Evolutionary conservation across 106 monocot species (phyloP).

Genomic region (Alisma plantagoaquatica): DNA sequence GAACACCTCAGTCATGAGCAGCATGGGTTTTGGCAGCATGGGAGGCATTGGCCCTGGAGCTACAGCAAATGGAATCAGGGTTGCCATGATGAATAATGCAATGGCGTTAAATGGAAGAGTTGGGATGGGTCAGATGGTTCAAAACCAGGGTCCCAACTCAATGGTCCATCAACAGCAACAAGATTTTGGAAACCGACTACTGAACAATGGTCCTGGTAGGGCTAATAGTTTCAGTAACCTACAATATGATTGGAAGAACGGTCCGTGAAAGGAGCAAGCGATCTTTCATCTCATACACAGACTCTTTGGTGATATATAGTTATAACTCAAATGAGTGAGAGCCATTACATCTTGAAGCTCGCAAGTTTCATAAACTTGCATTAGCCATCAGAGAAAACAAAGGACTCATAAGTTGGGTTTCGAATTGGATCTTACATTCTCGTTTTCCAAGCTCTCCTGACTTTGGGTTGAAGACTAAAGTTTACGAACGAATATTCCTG

Average conservation of each 20-base stretch:
- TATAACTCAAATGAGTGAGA: no score
- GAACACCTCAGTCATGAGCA: slow-evolving; percentile 18
- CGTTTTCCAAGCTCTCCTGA: no score
- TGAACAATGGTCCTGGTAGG: slow-evolving; percentile 26
- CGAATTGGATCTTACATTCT: no score
- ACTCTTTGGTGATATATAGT: no score
- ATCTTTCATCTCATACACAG: no score
- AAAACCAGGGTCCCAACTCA: slow-evolving; percentile 22
- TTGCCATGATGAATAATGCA: slow-evolving; percentile 31
- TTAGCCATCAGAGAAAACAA: no score
- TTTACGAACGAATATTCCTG: no score
- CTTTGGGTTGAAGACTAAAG: no score
- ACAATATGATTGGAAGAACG: slow-evolving; percentile 56
- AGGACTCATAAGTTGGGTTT: no score
- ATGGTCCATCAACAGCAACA: slow-evolving; percentile 35
- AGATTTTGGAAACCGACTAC: slow-evolving; percentile 37
- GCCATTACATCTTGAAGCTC: no score
- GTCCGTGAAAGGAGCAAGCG: slow-evolving; percentile 9
- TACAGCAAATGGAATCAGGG: slow-evolving; percentile 36
- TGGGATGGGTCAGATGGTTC: slow-evolving; percentile 32
- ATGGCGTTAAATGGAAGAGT: slow-evolving; percentile 42
- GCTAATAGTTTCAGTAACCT: slow-evolving; percentile 61
- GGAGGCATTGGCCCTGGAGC: slow-evolving; percentile 28
- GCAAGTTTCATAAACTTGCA: no score
- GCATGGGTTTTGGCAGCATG: slow-evolving; percentile 36